Conservation (phyloP, 305 asterid species). For the Andrographis paniculata region DNA sequence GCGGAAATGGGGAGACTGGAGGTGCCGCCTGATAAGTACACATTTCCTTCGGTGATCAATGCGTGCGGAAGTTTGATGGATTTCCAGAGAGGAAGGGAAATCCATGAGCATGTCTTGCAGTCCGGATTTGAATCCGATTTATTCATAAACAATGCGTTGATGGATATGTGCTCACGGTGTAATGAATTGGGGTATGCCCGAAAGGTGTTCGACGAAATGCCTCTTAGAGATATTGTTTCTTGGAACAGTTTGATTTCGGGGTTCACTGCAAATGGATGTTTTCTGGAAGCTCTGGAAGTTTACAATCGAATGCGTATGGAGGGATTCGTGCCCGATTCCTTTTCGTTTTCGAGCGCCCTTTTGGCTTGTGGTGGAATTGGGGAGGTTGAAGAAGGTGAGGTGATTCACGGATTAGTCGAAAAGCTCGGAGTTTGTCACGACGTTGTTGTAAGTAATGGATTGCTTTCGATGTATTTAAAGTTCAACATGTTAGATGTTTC, state of each 20-base stretch:
- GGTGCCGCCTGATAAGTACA: constrained; percentile 48
- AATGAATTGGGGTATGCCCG: constrained; percentile 33
- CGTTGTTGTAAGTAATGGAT: constrained; percentile 42
- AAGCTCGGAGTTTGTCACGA: constrained; percentile 45
- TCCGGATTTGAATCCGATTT: constrained; percentile 54
- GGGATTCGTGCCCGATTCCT: constrained; percentile 44
- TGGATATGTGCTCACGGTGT: constrained; percentile 60
- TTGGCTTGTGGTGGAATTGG: constrained; percentile 52
- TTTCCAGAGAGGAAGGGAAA: constrained; percentile 32
- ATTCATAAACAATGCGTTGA: constrained; percentile 55
- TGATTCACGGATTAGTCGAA: constrained; percentile 52
- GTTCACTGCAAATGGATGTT: constrained; percentile 54
- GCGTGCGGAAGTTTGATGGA: constrained; percentile 55
- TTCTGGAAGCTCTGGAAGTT: constrained; percentile 45
- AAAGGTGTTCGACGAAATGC: constrained; percentile 62
- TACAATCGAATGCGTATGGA: constrained; percentile 32
- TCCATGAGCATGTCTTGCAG: constrained; percentile 39
- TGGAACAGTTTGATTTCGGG: constrained; percentile 84
- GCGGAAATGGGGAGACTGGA: constrained; percentile 38
- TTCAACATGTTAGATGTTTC: constrained; percentile 36
- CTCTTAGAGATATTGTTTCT: constrained; percentile 51
- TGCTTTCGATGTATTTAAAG: constrained; percentile 70
- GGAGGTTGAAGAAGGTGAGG: constrained; percentile 48
- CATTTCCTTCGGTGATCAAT: constrained; percentile 70
- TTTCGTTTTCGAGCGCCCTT: constrained; percentile 43